Evolutionary conservation across 1,139 yeast species (phyloP).

Genomic region (Wickerhamiella pararugosa): DNA sequence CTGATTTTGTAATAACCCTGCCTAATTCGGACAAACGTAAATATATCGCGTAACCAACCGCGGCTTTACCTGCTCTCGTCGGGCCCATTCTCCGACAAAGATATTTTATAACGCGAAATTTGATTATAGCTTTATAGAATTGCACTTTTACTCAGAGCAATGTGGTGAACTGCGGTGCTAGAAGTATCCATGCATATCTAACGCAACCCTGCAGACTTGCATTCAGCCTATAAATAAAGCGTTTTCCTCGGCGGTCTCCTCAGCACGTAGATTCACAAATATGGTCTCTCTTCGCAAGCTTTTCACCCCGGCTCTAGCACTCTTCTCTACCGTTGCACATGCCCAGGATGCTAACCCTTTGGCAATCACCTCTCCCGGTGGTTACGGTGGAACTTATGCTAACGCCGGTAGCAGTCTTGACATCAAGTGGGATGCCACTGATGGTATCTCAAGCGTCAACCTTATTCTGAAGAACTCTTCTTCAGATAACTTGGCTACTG

Average conservation of each 20-base stretch:
- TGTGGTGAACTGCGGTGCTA: too few relatives aligned
- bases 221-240: too few relatives aligned
- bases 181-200: too few relatives aligned
- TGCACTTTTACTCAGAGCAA: too few relatives aligned
- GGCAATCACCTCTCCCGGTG: slow-evolving; percentile 19
- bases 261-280: not conserved
- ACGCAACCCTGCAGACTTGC: too few relatives aligned
- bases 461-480: slow-evolving; percentile 21
- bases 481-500: slow-evolving; percentile 16
- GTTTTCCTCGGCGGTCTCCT: too few relatives aligned
- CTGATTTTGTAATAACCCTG: not conserved
- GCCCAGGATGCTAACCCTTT: slow-evolving; percentile 12
- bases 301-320: slow-evolving; percentile 9
- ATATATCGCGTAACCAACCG: not conserved
- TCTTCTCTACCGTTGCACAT: slow-evolving; percentile 20
- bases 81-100: too few relatives aligned
- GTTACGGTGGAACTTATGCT: slow-evolving; percentile 17
- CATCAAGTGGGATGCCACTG: slow-evolving; percentile 21
- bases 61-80: too few relatives aligned
- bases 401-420: slow-evolving; percentile 17
- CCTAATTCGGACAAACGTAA: slow-evolving; percentile 5
- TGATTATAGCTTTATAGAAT: too few relatives aligned
- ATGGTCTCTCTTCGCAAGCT: slow-evolving; percentile 7
- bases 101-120: too few relatives aligned
- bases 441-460: slow-evolving; percentile 19